These are phyloP conservation scores for Nakazawaea holstii DNA, from an alignment of 805 yeast genomes.

Conservation along the genomic window DNA sequence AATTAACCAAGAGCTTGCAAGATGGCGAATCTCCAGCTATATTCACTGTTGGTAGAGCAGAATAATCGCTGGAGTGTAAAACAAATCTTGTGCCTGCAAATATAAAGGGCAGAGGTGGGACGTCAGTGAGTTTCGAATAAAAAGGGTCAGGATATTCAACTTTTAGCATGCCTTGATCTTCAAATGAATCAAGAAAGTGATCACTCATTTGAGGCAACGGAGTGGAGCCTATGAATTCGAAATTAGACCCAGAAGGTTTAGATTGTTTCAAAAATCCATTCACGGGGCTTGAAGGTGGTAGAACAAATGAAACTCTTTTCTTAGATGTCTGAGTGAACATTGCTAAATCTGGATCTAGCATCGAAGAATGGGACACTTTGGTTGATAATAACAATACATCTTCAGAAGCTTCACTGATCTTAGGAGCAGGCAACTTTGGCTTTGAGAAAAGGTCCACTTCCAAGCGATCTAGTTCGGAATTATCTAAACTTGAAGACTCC, in stretches of 20 bases:
- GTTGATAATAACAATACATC: too few species aligned
- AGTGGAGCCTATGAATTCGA: conserved; percentile 1
- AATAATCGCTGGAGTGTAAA: conserved; percentile 32
- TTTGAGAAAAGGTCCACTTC: neutral
- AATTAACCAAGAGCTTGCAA: neutral
- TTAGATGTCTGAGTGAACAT: neutral
- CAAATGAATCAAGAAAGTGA: conserved; percentile 26
- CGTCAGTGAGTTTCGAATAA: conserved; percentile 49
- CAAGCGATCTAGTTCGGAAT: neutral
- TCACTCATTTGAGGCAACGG: conserved; percentile 4
- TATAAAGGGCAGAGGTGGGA: conserved; percentile 46
- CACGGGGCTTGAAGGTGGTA: neutral
- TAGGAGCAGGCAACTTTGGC: neutral
- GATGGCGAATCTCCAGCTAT: conserved; percentile 2
- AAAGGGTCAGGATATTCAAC: conserved; percentile 58
- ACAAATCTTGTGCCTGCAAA: conserved; percentile 64
- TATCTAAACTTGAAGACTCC: neutral
- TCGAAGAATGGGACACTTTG: too few species aligned
- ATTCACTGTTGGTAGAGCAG: conserved; percentile 1
- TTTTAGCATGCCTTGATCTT: conserved; percentile 40
- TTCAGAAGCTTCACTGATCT: neutral
- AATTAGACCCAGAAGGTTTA: neutral
- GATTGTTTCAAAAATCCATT: neutral
- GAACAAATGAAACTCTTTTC: neutral
- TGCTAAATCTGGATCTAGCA: neutral